Evolutionary conservation across 106 monocot genomes (phyloP).

Genomic region (Phalaenopsis aphrodite): DNA sequence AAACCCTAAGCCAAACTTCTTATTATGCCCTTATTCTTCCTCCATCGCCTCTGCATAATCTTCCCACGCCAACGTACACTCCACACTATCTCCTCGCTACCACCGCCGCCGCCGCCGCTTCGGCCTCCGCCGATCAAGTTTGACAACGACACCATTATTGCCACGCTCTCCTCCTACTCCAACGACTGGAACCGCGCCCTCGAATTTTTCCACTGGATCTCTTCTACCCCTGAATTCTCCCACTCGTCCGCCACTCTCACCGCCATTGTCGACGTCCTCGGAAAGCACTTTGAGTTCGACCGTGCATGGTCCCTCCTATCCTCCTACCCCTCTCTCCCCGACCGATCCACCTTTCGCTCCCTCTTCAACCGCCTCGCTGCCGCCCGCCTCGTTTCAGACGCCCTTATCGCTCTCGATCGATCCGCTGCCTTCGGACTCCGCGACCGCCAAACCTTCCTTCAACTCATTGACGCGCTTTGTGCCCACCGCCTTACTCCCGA

Average conservation of each 20-base stretch:
- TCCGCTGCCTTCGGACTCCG: constrained; percentile 27
- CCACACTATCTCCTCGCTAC: neutral
- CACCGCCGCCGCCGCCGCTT: constrained; percentile 13
- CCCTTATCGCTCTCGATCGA: constrained; percentile 22
- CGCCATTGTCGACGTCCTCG: constrained; percentile 60
- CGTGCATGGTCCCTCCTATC: constrained; percentile 43
- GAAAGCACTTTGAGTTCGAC: constrained; percentile 84
- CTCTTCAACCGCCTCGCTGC: constrained; percentile 68
- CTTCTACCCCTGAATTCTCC: constrained; percentile 28
- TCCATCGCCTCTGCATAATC: neutral
- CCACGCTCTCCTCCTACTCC: constrained; percentile 61
- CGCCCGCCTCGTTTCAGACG: constrained; percentile 44
- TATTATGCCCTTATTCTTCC: constrained; percentile 5
- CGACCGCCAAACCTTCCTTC: constrained; percentile 34
- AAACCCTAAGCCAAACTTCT: neutral
- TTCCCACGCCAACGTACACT: neutral
- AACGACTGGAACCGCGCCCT: constrained; percentile 69
- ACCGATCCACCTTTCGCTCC: constrained; percentile 42
- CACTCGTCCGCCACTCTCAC: constrained; percentile 52
- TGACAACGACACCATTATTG: constrained; percentile 39
- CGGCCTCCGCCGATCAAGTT: constrained; percentile 8
- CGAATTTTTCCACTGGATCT: constrained; percentile 79
- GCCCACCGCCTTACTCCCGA: constrained; percentile 53
- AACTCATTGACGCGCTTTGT: constrained; percentile 77
- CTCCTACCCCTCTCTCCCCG: constrained; percentile 15